A percentile compares a stretch with the other conserved stretches of the same genome.
Conservation (phyloP, 2,329 filamentous ascomycete species). For the Pseudogymnoascus sp. region DNA sequence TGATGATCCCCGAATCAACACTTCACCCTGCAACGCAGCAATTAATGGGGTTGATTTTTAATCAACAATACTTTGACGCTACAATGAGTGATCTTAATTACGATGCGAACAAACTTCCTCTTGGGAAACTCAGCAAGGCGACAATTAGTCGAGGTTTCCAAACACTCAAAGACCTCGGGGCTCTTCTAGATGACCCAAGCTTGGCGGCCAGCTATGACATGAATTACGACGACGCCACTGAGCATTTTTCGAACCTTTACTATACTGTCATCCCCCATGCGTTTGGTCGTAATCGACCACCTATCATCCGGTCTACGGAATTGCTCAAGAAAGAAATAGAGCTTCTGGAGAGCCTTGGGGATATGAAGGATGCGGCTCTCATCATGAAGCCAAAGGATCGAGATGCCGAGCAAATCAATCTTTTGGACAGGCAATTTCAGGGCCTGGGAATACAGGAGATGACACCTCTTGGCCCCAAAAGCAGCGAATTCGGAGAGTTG, state of each 20-base stretch:
- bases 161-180: constrained; percentile 64
- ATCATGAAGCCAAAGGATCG: constrained; percentile 61
- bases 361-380: constrained; percentile 73
- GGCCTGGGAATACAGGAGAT: constrained; percentile 68
- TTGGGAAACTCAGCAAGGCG: constrained; percentile 74
- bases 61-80: constrained; percentile 59
- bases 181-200: constrained; percentile 47
- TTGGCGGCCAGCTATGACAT: constrained; percentile 39
- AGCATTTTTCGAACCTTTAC: constrained; percentile 65
- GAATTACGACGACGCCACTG: constrained; percentile 36
- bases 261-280: constrained; percentile 75
- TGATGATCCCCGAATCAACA: constrained; percentile 42
- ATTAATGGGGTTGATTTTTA: constrained; percentile 77
- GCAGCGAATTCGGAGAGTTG: constrained; percentile 56
- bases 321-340: constrained; percentile 68
- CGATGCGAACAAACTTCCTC: constrained; percentile 65
- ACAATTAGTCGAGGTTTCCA: constrained; percentile 70
- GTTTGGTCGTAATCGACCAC: constrained; percentile 66
- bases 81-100: constrained; percentile 62
- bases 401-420: constrained; percentile 46
- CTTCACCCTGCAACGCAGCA: constrained; percentile 53
- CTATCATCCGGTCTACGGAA: constrained; percentile 48
- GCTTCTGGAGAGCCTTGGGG: constrained; percentile 68
- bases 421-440: constrained; percentile 63
- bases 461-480: constrained; percentile 37